phyloP scores from a whole-genome alignment of 1,284 basidiomycete genomes.

The Ustilago sp. region DNA sequence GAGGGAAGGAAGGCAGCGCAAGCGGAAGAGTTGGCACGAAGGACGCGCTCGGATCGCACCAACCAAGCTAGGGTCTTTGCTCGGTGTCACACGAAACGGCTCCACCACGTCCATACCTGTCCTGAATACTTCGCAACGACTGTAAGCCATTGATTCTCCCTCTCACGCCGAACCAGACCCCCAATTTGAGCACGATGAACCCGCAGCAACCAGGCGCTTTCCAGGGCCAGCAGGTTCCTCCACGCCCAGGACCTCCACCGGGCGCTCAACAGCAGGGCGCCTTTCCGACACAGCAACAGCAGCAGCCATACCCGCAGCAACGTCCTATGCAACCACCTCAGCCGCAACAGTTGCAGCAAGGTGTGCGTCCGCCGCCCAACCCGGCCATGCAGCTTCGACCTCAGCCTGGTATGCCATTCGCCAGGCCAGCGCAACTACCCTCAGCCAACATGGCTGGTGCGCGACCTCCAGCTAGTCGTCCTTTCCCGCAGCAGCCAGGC shows the following conservation, averaged over 20 bases:
- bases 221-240: constrained; percentile 31
- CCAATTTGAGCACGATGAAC: constrained; percentile 15
- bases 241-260: constrained; percentile 23
- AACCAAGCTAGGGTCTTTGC: background rate
- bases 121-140: background rate
- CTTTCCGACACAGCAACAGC: constrained; percentile 39
- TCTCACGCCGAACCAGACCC: background rate
- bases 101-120: too few species aligned
- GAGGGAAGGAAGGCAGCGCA: background rate
- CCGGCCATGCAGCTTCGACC: constrained; percentile 32
- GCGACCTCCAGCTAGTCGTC: constrained; percentile 32
- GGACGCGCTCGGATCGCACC: background rate
- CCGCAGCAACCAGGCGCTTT: constrained; percentile 24
- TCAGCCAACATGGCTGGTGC: constrained; percentile 23
- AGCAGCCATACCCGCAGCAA: constrained; percentile 26
- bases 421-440: constrained; percentile 21
- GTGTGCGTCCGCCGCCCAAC: constrained; percentile 19
- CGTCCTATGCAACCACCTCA: constrained; percentile 25
- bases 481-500: constrained; percentile 32
- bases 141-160: too few species aligned
- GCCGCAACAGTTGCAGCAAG: constrained; percentile 25
- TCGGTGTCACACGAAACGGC: background rate
- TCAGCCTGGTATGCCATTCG: constrained; percentile 34
- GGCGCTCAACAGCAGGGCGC: constrained; percentile 18
- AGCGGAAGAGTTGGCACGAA: background rate